A percentile compares a stretch with the other conserved stretches of the same genome.
phyloP scores from a whole-genome alignment of 306 rosid genomes.

The Fagus crenata region DNA sequence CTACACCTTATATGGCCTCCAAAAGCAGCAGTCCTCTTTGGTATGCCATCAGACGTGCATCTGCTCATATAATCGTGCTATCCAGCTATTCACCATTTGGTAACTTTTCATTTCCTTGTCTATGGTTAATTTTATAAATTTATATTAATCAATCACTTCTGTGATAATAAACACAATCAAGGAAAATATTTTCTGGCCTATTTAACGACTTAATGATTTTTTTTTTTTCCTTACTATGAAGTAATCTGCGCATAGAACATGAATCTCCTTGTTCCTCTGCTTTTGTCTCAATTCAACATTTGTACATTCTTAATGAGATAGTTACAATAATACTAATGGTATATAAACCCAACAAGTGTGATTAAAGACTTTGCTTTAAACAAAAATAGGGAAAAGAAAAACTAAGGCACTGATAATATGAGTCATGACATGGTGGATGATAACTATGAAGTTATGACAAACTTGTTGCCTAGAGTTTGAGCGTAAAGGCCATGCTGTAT shows the following conservation, averaged over 20 bases:
- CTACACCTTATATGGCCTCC: constrained; percentile 80
- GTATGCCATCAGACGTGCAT: constrained; percentile 94
- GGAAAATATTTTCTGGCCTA: not conserved
- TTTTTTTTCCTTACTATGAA: not conserved
- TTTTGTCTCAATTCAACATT: not conserved
- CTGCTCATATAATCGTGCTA: constrained; percentile 89
- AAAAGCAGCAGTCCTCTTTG: constrained; percentile 87
- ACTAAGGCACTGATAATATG: not conserved
- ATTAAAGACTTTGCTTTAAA: not conserved
- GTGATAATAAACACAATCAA: not conserved
- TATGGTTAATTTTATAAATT: constrained; percentile 18
- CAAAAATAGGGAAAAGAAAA: not conserved
- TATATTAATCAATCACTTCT: constrained; percentile 1
- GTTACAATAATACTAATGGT: not conserved
- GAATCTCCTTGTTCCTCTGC: not conserved
- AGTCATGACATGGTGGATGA: not conserved
- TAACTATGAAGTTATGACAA: too few species aligned
- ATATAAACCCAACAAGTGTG: not conserved
- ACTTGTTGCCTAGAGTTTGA: not conserved
- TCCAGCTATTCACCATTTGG: constrained; percentile 94
- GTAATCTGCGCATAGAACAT: not conserved
- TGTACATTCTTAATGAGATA: not conserved
- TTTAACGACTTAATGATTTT: not conserved
- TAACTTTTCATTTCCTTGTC: constrained; percentile 37
- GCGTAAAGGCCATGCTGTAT: not conserved